Base-by-base conservation (phyloP, 768 basidiomycete species). In the Hortiboletus campestris region DNA sequence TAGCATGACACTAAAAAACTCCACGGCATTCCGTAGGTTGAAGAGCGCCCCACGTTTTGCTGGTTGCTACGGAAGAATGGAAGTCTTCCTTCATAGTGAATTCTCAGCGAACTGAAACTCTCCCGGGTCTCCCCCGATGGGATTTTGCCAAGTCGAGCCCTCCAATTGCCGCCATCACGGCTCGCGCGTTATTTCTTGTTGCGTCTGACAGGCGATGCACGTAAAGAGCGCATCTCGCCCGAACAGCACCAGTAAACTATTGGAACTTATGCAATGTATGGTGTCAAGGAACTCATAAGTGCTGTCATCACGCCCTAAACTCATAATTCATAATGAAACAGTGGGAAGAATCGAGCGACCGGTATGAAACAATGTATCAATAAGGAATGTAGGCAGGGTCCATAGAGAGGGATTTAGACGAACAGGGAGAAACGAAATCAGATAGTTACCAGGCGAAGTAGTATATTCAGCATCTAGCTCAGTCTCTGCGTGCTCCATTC, bases 401-500 rank as follows among this genome's bases (percentile, higher is more conserved):
- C 72, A 56, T 46, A 56, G 42, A 57, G 29, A 52, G 17, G 53
- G 38, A 56, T 60, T 51, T 22, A 52, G 41, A 51, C 53, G 43
- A 54, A 52, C 34, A 39, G 28, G 4, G 43, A 51, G 29, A 56
- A 56, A 53, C 55, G 46, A 58, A 60, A 59, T 57, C 55, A 53
- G 41, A 50, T 51, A 53, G 51, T 61, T 38, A 54, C 49, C 44
- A 22, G 46, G 36, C 44, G 31, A 42, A 39, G 39, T 55, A 57
- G 48, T 50, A 63, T 62, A 61, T 48, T 57, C 41, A 60, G 45
- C 41, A 51, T 48, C 49, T 45, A 54, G 50, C 61, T 84, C 74
- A 90, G 62, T 90, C 87, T 71, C 88, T 76, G 61, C 82, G 85
- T 39, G 61, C 57, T 52, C 85, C 86, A 50, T 85, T 86, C 88